phyloP scores from a whole-genome alignment of 1,284 basidiomycete species.

The Ganoderma resinaceum region DNA sequence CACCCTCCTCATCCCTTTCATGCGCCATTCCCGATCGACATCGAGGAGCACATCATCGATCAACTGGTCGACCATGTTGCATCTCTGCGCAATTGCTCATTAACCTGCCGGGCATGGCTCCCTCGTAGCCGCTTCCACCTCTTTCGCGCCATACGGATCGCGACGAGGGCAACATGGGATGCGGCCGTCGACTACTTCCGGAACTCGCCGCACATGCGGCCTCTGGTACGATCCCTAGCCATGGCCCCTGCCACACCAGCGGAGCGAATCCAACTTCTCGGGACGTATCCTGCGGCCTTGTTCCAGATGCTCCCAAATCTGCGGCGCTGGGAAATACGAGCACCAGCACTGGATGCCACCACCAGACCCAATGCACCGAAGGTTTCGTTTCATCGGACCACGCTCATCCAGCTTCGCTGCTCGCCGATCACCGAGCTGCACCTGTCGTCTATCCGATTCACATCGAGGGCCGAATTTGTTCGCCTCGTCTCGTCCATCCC shows the following conservation, averaged over 20 bases:
- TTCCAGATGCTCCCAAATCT: background rate
- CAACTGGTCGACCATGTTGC: background rate
- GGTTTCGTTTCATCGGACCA: background rate
- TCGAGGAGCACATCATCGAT: slow-evolving; percentile 3
- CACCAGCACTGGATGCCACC: background rate
- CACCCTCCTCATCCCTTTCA: background rate
- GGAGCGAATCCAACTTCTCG: background rate
- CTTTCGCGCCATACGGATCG: background rate
- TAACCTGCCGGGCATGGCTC: background rate
- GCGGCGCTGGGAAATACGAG: background rate
- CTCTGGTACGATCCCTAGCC: background rate
- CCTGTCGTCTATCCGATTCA: background rate
- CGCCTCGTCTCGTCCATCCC: background rate
- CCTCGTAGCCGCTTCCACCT: slow-evolving; percentile 2
- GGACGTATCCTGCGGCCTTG: background rate
- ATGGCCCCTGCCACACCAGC: background rate
- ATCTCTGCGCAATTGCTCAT: background rate
- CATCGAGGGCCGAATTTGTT: background rate
- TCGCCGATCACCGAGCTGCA: background rate
- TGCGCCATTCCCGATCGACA: background rate
- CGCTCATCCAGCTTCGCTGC: background rate
- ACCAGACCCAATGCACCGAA: background rate
- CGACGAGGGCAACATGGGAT: background rate
- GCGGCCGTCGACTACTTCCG: background rate
- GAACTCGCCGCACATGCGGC: background rate